Conservation (phyloP, 108 stramenopile genomes). For the Conticribra guillardii region DNA sequence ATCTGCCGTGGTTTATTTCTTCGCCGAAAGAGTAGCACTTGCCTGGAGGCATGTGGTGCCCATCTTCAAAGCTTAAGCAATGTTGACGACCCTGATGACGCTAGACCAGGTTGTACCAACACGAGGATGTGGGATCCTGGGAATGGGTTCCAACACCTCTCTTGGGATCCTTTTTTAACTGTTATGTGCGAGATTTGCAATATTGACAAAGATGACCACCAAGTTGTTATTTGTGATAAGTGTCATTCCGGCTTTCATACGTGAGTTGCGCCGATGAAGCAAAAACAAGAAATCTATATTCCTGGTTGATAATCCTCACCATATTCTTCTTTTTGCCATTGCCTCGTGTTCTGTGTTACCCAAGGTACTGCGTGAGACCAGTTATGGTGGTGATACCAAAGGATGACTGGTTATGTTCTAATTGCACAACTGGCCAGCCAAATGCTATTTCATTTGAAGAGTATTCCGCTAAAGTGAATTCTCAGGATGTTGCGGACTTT, state of each 20-base stretch:
- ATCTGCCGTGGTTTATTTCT: conserved; percentile 29
- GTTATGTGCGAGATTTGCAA: conserved; percentile 41
- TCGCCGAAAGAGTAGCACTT: conserved; percentile 17
- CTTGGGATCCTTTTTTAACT: conserved; percentile 39
- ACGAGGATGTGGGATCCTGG: conserved; percentile 40
- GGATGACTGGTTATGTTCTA: conserved; percentile 46
- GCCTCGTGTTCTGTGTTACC: background rate
- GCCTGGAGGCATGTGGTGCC: background rate
- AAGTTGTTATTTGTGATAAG: conserved; percentile 55
- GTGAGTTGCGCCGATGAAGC: too few species aligned
- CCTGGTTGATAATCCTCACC: too few species aligned
- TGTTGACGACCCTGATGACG: conserved; percentile 34
- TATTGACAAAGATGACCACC: conserved; percentile 45
- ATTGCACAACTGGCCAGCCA: conserved; percentile 17
- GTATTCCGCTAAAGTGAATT: conserved; percentile 3
- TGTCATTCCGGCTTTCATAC: conserved; percentile 56
- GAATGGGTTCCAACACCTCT: conserved; percentile 18
- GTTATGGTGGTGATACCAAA: conserved; percentile 57
- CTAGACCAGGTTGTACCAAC: conserved; percentile 26
- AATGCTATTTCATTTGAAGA: conserved; percentile 31
- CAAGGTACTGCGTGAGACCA: conserved; percentile 11
- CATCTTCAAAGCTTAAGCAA: conserved; percentile 8
- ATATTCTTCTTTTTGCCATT: too few species aligned
- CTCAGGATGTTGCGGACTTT: background rate
- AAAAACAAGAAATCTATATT: too few species aligned